phyloP scores from a whole-genome alignment of 805 yeast genomes.

The Kregervanrija pseudodelftensis region DNA sequence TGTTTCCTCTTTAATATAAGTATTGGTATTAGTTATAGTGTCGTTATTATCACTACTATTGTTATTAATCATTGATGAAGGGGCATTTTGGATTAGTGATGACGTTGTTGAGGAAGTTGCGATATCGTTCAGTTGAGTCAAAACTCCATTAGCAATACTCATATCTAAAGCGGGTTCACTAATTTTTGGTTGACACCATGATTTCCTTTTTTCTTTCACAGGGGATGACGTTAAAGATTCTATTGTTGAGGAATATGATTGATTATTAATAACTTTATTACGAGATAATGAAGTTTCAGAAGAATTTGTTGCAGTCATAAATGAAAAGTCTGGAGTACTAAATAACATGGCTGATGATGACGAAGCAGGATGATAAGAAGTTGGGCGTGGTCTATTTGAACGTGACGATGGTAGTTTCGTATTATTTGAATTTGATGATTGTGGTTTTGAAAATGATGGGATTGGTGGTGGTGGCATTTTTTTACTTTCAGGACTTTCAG shows the following conservation, averaged over 20 bases:
- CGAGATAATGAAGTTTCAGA: slow-evolving; percentile 17
- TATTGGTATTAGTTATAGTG: neutral
- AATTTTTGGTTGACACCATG: slow-evolving; percentile 23
- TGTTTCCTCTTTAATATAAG: too few species aligned
- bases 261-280: slow-evolving; percentile 10
- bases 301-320: slow-evolving; percentile 19
- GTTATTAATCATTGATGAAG: neutral
- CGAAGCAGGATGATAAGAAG: slow-evolving; percentile 72
- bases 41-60: neutral
- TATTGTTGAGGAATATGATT: slow-evolving; percentile 8
- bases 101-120: neutral
- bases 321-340: slow-evolving; percentile 25
- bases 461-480: slow-evolving; percentile 19
- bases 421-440: slow-evolving; percentile 30
- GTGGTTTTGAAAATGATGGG: slow-evolving; percentile 22
- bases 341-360: slow-evolving; percentile 21
- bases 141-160: slow-evolving; percentile 26
- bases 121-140: slow-evolving; percentile 14
- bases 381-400: slow-evolving; percentile 67
- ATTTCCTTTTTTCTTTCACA: slow-evolving; percentile 21
- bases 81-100: neutral
- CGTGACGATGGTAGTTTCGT: slow-evolving; percentile 22
- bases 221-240: slow-evolving; percentile 23
- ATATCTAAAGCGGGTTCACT: slow-evolving; percentile 28
- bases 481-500: slow-evolving; percentile 33